Conservation (phyloP, 495 filamentous ascomycete species). For the Podospora sp. region DNA sequence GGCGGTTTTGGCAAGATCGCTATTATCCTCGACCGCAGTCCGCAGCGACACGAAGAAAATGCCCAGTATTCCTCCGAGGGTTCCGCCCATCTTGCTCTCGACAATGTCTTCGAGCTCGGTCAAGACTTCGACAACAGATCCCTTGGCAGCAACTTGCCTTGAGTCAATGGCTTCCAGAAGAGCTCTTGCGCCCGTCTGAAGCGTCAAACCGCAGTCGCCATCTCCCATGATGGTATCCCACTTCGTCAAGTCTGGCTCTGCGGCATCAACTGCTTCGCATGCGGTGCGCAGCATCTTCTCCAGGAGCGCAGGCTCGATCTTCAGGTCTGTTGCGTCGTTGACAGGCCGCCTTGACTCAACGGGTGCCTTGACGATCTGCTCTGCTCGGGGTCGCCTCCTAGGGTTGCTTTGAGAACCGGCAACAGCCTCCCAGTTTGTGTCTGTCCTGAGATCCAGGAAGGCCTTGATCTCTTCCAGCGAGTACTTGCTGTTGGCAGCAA, state of each 20-base stretch:
- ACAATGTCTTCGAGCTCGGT: constrained; percentile 58
- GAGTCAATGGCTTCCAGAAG: constrained; percentile 45
- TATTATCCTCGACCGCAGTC: constrained; percentile 47
- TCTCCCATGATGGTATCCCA: constrained; percentile 69
- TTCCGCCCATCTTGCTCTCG: constrained; percentile 62
- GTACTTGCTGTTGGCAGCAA: constrained; percentile 44
- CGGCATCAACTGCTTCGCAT: constrained; percentile 51
- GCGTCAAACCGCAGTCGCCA: constrained; percentile 65
- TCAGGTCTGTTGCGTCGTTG: constrained; percentile 44
- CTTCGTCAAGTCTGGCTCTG: constrained; percentile 61
- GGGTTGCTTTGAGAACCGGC: constrained; percentile 39
- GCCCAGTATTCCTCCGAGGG: constrained; percentile 60
- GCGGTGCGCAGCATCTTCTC: constrained; percentile 55
- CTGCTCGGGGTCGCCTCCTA: constrained; percentile 37
- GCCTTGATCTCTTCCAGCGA: constrained; percentile 53
- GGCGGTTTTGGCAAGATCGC: constrained; percentile 32
- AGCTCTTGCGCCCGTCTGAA: constrained; percentile 50
- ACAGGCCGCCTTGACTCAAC: constrained; percentile 34
- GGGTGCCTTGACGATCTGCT: constrained; percentile 48
- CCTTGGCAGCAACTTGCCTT: constrained; percentile 38
- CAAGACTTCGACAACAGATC: constrained; percentile 55
- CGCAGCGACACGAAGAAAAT: constrained; percentile 63
- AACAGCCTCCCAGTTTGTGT: constrained; percentile 55
- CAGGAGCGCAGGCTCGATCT: constrained; percentile 46
- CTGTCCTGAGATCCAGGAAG: constrained; percentile 57